These are phyloP conservation scores for Paramecium caudatum DNA, from an alignment of 73 alveolate genomes.

Conservation along the genomic window DNA sequence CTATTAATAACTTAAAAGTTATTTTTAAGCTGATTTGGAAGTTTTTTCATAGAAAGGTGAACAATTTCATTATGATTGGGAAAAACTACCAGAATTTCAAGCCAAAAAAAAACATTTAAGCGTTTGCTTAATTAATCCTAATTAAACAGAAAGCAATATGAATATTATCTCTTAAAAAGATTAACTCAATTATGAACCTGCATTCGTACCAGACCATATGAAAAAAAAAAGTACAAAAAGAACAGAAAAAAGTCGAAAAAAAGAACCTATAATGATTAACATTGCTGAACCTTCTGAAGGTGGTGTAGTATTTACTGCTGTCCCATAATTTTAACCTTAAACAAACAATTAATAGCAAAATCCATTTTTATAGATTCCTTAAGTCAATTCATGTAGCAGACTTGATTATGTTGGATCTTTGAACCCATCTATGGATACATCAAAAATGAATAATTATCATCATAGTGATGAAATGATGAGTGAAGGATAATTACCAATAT, in stretches of 20 bases:
- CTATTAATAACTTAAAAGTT: conserved; percentile 24
- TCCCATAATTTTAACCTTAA: neutral
- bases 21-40: conserved; percentile 41
- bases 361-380: conserved; percentile 11
- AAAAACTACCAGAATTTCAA: conserved; percentile 9
- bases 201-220: too few relatives aligned
- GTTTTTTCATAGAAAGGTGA: neutral
- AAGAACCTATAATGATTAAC: conserved; percentile 31
- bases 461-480: conserved; percentile 36
- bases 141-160: too few relatives aligned
- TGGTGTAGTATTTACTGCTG: neutral
- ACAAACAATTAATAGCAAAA: neutral
- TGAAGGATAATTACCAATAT: conserved; percentile 47
- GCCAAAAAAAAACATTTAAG: conserved; percentile 29
- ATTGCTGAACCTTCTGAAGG: conserved; percentile 43
- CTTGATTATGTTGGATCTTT: conserved; percentile 6
- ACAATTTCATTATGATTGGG: conserved; percentile 52
- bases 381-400: neutral
- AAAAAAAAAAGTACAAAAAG: conserved; percentile 24
- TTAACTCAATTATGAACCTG: too few relatives aligned
- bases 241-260: neutral
- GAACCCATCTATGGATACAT: conserved; percentile 34
- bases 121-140: too few relatives aligned
- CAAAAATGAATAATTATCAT: conserved; percentile 50
- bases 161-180: too few relatives aligned